Conservation (phyloP, 345 rosid genomes). For the Corymbia maculata region DNA sequence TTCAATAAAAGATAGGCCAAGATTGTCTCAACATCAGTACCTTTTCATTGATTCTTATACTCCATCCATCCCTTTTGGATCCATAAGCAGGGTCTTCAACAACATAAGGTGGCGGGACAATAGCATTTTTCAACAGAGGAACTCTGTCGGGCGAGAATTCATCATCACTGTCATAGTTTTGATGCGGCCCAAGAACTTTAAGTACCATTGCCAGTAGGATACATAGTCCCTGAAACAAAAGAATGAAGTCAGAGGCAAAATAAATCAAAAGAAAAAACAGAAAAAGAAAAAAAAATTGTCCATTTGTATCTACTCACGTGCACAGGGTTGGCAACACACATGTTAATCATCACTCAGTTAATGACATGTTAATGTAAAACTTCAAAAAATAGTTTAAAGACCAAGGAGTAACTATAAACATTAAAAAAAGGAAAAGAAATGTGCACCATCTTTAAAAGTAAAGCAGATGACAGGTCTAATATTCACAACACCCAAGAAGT, state of each 20-base stretch:
- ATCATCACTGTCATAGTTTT: constrained; percentile 67
- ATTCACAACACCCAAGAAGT: not conserved
- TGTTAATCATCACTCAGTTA: not conserved
- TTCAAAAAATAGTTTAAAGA: not conserved
- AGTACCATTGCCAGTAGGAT: constrained; percentile 57
- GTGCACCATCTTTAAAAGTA: not conserved
- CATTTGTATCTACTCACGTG: not conserved
- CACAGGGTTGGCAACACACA: not conserved
- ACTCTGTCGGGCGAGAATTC: constrained; percentile 44
- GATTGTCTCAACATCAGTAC: constrained; percentile 2
- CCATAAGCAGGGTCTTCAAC: constrained; percentile 59
- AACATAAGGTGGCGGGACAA: constrained; percentile 35
- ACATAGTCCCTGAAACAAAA: constrained; percentile 43
- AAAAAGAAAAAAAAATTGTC: not conserved
- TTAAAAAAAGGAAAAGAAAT: not conserved
- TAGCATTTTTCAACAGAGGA: constrained; percentile 56
- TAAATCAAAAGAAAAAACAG: not conserved
- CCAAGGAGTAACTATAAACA: not conserved
- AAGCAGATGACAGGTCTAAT: not conserved
- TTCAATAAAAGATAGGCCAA: not conserved
- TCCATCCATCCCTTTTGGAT: constrained; percentile 41
- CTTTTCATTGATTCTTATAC: constrained; percentile 47
- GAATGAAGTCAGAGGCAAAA: not conserved
- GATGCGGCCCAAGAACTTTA: constrained; percentile 70
- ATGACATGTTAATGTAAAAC: not conserved